phyloP scores from a whole-genome alignment of 2,329 filamentous ascomycete genomes.

The Penicillium hordei region DNA sequence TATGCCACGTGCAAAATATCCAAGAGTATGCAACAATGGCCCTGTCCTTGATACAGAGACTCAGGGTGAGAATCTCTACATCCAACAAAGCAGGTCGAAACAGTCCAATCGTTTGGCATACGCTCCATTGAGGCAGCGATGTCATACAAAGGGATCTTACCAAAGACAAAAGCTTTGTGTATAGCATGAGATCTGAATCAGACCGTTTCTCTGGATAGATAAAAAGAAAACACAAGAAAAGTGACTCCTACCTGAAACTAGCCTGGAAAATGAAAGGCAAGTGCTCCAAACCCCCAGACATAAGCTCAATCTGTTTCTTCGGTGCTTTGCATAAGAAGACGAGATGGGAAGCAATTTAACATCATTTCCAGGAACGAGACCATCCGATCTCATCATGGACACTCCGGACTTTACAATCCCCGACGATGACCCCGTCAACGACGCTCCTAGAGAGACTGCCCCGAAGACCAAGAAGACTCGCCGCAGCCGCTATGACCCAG shows the following conservation, averaged over 20 bases:
- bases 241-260: background rate
- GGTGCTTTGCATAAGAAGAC: conserved; percentile 3
- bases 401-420: background rate
- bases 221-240: background rate
- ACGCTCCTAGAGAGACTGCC: conserved; percentile 27
- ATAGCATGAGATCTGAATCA: background rate
- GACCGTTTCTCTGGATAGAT: background rate
- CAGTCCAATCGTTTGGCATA: background rate
- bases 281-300: background rate
- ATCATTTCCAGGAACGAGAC: background rate
- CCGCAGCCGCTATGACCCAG: conserved; percentile 22
- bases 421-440: conserved; percentile 27
- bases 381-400: background rate
- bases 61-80: background rate
- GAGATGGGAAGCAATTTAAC: background rate
- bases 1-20: background rate
- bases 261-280: conserved; percentile 5
- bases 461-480: conserved; percentile 18
- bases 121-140: background rate
- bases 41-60: conserved; percentile 3
- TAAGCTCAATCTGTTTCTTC: background rate
- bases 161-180: conserved; percentile 5
- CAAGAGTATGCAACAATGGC: background rate
- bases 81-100: background rate
- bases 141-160: background rate